Conservation (phyloP, 306 rosid genomes). For the Adenanthera pavonina region DNA sequence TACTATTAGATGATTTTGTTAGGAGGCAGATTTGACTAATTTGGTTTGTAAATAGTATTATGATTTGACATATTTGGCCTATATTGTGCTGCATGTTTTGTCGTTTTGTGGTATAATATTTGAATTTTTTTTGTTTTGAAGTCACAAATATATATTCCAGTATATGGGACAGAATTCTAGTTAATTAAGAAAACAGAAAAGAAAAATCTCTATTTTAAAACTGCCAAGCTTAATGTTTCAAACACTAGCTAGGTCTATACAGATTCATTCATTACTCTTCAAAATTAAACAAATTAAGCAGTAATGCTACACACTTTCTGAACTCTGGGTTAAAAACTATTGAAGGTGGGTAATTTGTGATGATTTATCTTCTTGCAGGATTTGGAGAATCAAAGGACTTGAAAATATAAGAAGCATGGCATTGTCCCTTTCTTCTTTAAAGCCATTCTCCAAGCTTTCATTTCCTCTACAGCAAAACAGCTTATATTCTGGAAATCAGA, state of each 20-base stretch:
- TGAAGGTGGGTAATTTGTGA: background rate
- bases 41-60: no score
- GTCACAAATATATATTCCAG: no score
- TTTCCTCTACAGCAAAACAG: constrained; percentile 18
- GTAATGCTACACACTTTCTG: background rate
- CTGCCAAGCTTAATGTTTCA: background rate
- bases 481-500: constrained; percentile 18
- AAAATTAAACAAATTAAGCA: background rate
- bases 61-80: no score
- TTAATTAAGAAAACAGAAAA: no score
- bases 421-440: constrained; percentile 37
- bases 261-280: background rate
- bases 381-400: background rate
- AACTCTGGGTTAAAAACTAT: background rate
- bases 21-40: no score
- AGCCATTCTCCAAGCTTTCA: constrained; percentile 36
- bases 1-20: no score
- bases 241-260: background rate
- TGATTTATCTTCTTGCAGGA: background rate
- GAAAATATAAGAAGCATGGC: constrained; percentile 36
- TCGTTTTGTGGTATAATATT: no score
- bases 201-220: background rate
- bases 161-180: no score
- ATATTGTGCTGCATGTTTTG: no score
- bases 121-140: no score